Percentiles rank a stretch among this genome's conserved stretches.
phyloP scores from a whole-genome alignment of 164 flowering plant genomes.

The Kingdonia uniflora region DNA sequence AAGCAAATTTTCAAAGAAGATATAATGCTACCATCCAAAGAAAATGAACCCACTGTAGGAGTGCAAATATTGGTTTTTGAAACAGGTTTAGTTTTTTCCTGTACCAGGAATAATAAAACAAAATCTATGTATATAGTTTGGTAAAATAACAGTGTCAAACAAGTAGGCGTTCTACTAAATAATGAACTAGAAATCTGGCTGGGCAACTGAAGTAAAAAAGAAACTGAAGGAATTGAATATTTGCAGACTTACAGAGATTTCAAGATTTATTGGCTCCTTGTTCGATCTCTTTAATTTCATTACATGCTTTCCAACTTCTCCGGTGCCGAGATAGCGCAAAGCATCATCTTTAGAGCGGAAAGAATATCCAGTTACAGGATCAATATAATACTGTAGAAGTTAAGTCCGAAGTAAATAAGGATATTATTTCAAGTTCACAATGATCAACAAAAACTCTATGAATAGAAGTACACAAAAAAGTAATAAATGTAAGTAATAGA shows the following conservation, averaged over 20 bases:
- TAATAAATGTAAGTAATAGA: too few species aligned
- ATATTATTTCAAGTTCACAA: too few species aligned
- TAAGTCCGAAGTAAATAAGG: constrained; percentile 2
- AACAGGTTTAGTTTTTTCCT: too few species aligned
- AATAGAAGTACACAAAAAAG: background rate
- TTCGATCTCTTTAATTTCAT: constrained; percentile 9
- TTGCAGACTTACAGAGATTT: constrained; percentile 25
- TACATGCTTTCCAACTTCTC: constrained; percentile 23
- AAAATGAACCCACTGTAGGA: too few species aligned
- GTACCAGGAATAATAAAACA: too few species aligned
- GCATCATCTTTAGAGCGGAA: constrained; percentile 58
- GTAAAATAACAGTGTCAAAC: background rate
- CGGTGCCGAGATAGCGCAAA: constrained; percentile 40
- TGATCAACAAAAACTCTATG: background rate
- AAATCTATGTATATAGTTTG: too few species aligned
- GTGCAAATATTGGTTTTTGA: too few species aligned
- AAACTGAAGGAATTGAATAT: too few species aligned
- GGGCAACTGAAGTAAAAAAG: background rate
- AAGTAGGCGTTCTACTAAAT: background rate
- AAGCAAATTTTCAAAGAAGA: too few species aligned
- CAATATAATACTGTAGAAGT: constrained; percentile 52
- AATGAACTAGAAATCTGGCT: background rate
- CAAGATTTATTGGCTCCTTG: constrained; percentile 11
- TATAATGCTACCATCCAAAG: too few species aligned
- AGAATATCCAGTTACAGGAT: constrained; percentile 41